A percentile compares a stretch with the other conserved stretches of the same genome.
Conservation (phyloP, 768 basidiomycete species). For the Xerocomellus intermedius region DNA sequence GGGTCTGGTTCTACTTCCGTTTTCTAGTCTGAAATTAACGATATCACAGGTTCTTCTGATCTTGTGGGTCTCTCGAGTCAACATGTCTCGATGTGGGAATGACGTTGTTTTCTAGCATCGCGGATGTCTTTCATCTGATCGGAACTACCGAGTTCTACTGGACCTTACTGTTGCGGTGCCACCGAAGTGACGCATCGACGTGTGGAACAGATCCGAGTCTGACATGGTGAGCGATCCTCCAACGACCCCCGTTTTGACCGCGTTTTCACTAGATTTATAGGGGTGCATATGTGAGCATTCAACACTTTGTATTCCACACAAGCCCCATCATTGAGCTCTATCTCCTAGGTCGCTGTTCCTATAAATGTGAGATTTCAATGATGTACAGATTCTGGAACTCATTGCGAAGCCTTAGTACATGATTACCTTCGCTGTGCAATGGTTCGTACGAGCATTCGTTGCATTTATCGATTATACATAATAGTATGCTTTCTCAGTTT, state of each 20-base stretch:
- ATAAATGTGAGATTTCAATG: slow-evolving; percentile 5
- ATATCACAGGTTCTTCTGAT: slow-evolving; percentile 8
- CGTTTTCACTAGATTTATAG: background rate
- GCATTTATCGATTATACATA: background rate
- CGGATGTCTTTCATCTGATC: slow-evolving; percentile 3
- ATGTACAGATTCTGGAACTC: background rate
- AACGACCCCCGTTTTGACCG: background rate
- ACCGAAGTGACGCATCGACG: background rate
- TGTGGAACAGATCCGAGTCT: background rate
- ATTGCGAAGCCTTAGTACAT: slow-evolving; percentile 1
- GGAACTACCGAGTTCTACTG: slow-evolving; percentile 6
- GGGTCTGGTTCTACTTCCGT: background rate
- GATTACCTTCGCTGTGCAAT: slow-evolving; percentile 9
- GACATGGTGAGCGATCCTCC: slow-evolving; percentile 9
- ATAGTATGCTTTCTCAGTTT: slow-evolving; percentile 4
- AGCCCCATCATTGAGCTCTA: background rate
- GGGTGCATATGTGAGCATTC: slow-evolving; percentile 10
- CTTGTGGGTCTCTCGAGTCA: slow-evolving; percentile 1
- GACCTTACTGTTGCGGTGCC: slow-evolving; percentile 5
- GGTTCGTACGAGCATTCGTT: background rate
- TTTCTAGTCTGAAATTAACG: background rate
- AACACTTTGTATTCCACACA: no score
- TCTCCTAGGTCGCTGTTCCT: background rate
- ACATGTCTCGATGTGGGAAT: background rate
- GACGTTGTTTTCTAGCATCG: slow-evolving; percentile 3